phyloP scores from a whole-genome alignment of 1,284 basidiomycete species.

The Heterobasidion occidentale region DNA sequence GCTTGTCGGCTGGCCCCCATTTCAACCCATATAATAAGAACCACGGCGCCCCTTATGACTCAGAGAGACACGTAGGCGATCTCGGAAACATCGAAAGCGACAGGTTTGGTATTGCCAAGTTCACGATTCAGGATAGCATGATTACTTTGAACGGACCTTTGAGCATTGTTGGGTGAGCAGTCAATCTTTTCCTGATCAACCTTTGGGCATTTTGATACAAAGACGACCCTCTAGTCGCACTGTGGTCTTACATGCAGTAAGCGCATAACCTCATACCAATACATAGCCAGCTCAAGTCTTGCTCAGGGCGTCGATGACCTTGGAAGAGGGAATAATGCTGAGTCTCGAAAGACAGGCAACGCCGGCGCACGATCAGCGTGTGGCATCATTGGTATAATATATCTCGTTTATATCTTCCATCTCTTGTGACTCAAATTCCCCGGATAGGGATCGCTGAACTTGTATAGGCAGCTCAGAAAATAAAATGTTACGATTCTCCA shows the following conservation, averaged over 20 bases:
- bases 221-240: conserved; percentile 32
- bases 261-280: conserved; percentile 7
- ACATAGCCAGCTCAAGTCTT: background rate
- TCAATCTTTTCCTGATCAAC: background rate
- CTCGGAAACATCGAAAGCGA: conserved; percentile 70
- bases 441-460: conserved; percentile 2
- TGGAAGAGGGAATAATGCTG: conserved; percentile 57
- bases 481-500: too few relatives aligned
- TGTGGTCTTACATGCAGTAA: conserved; percentile 57
- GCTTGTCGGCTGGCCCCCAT: conserved; percentile 65
- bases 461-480: background rate
- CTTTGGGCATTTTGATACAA: background rate
- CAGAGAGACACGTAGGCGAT: conserved; percentile 68
- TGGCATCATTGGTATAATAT: conserved; percentile 27
- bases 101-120: conserved; percentile 44
- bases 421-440: background rate
- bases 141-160: conserved; percentile 65
- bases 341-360: conserved; percentile 69
- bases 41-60: conserved; percentile 58
- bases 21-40: conserved; percentile 65
- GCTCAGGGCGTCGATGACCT: conserved; percentile 66
- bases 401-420: background rate
- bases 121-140: conserved; percentile 52
- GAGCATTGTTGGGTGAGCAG: conserved; percentile 60
- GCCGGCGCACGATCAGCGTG: conserved; percentile 67